Evolutionary conservation across 169 alveolate genomes (phyloP).

Genomic region (Cryptosporidium bovis): DNA sequence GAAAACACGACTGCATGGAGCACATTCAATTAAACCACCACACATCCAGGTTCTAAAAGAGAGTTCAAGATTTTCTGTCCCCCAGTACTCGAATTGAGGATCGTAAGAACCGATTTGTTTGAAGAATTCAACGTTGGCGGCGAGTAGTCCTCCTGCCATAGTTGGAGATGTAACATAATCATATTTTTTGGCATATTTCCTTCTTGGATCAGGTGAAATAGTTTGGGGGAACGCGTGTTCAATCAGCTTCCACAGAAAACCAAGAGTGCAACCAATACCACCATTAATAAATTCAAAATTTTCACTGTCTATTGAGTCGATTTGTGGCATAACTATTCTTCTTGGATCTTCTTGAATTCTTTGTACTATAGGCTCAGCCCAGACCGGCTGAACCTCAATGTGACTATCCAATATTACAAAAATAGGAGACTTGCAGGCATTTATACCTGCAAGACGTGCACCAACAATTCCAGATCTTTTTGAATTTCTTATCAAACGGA

Average conservation of each 20-base stretch:
- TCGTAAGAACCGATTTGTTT: conserved; percentile 78
- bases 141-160: conserved; percentile 83
- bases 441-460: conserved; percentile 80
- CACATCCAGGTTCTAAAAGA: conserved; percentile 83
- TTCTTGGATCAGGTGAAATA: conserved; percentile 53
- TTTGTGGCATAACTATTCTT: conserved; percentile 81
- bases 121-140: conserved; percentile 77
- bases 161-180: conserved; percentile 80
- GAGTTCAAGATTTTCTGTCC: conserved; percentile 81
- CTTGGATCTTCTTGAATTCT: conserved; percentile 76
- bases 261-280: conserved; percentile 82
- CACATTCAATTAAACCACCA: conserved; percentile 82
- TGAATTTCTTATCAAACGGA: conserved; percentile 76
- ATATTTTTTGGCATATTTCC: conserved; percentile 62
- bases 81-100: conserved; percentile 80
- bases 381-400: conserved; percentile 79
- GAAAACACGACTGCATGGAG: conserved; percentile 81
- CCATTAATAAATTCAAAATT: conserved; percentile 77
- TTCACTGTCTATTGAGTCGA: conserved; percentile 80
- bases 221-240: conserved; percentile 78
- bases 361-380: conserved; percentile 82
- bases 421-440: conserved; percentile 73
- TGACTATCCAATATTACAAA: conserved; percentile 82
- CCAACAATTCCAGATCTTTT: conserved; percentile 81
- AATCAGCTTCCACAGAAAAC: conserved; percentile 80